phyloP scores from a whole-genome alignment of 2,329 filamentous ascomycete species.

The Albophoma yamanashiensis region DNA sequence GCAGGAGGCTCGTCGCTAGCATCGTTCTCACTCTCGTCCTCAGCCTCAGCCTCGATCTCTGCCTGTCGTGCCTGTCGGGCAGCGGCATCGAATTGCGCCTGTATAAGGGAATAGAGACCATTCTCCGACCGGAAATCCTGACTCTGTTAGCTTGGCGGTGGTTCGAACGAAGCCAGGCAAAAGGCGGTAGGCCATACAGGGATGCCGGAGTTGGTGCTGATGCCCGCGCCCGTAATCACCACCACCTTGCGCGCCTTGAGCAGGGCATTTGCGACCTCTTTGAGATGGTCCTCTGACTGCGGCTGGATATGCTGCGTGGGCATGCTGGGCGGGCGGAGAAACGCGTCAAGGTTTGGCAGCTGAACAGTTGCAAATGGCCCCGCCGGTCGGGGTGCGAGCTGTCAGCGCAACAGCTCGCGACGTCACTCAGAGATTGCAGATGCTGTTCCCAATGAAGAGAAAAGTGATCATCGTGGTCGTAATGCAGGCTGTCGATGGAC shows the following conservation, averaged over 20 bases:
- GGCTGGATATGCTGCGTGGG: conserved; percentile 46
- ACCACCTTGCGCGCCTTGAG: conserved; percentile 59
- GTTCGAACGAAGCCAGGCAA: background rate
- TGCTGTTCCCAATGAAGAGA: background rate
- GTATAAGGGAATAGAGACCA: conserved; percentile 62
- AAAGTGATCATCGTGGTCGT: background rate
- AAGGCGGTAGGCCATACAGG: conserved; percentile 36
- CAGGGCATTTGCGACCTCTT: conserved; percentile 53
- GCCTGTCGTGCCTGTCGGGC: conserved; percentile 22
- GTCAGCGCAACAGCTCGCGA: background rate
- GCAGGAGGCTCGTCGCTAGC: conserved; percentile 10
- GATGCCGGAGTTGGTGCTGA: conserved; percentile 67
- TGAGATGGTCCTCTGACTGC: conserved; percentile 42
- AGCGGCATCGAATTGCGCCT: conserved; percentile 52
- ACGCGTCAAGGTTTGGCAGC: background rate
- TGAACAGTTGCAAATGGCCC: background rate
- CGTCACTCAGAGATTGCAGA: background rate
- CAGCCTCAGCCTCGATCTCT: conserved; percentile 15
- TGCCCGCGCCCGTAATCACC: conserved; percentile 61
- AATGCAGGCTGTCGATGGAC: background rate
- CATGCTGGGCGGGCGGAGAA: conserved; percentile 30
- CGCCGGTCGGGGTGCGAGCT: background rate
- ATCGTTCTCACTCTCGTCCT: conserved; percentile 10
- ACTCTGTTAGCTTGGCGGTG: conserved; percentile 6
- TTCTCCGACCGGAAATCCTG: conserved; percentile 65